phyloP scores from a whole-genome alignment of 108 stramenopile species.

The Fistulifera solaris region DNA sequence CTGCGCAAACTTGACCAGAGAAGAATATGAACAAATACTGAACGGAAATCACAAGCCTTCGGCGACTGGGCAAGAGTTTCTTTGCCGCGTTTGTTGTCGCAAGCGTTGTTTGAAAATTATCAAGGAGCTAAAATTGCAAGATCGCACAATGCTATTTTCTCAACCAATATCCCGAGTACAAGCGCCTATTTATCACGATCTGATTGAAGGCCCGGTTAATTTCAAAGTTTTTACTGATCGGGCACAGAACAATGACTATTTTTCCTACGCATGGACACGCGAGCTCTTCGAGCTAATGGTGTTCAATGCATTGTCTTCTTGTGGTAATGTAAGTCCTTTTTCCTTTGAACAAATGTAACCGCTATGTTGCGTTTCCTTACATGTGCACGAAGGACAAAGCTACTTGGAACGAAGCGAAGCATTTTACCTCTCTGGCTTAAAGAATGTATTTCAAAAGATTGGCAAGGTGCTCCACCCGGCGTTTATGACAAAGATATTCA shows the following conservation, averaged over 20 bases:
- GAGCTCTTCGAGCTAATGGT: conserved; percentile 79
- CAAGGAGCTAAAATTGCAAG: conserved; percentile 35
- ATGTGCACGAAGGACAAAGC: conserved; percentile 9
- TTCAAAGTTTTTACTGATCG: conserved; percentile 78
- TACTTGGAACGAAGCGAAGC: conserved; percentile 57
- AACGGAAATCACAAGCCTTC: conserved; percentile 43
- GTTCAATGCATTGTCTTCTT: conserved; percentile 77
- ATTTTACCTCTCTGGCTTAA: conserved; percentile 32
- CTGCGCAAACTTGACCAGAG: conserved; percentile 46
- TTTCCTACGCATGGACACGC: conserved; percentile 63
- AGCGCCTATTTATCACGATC: conserved; percentile 88
- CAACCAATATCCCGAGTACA: conserved; percentile 73
- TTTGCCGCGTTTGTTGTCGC: conserved; percentile 46
- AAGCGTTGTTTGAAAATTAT: conserved; percentile 36
- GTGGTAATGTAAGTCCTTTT: conserved; percentile 17
- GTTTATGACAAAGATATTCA: too few relatives aligned
- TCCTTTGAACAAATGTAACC: too few relatives aligned
- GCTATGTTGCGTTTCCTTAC: too few relatives aligned
- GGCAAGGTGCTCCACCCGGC: conserved; percentile 43
- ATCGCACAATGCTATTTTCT: conserved; percentile 55
- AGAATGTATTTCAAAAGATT: conserved; percentile 24
- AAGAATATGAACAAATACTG: conserved; percentile 40
- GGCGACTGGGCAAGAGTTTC: conserved; percentile 50
- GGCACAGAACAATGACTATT: conserved; percentile 44
- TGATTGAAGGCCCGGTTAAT: conserved; percentile 92